Conservation (phyloP, 139 green algal genomes). For the Dunaliella primolecta region DNA sequence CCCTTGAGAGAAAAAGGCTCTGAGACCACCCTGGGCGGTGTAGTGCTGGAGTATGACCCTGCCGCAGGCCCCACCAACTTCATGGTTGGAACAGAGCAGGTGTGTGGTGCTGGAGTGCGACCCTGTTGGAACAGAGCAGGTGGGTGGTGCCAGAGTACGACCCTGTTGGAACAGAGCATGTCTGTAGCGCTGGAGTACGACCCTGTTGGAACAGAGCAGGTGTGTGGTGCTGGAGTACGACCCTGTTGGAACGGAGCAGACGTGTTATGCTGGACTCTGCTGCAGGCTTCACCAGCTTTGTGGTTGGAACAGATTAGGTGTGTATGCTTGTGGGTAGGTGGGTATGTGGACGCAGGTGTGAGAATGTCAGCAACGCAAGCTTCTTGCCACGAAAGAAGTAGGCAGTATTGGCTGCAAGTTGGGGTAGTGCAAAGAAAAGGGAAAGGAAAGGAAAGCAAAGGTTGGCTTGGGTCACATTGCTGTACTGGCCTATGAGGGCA, state of each 20-base stretch:
- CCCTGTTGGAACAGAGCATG: conserved; percentile 81
- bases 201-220: too few relatives aligned
- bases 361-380: background rate
- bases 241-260: too few relatives aligned
- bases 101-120: background rate
- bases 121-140: conserved; percentile 86
- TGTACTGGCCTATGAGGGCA: too few relatives aligned
- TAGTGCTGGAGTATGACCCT: conserved; percentile 80
- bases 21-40: conserved; percentile 62
- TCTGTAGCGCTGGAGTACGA: background rate
- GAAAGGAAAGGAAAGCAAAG: too few relatives aligned
- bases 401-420: too few relatives aligned
- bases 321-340: background rate
- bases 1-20: conserved; percentile 69
- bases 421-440: too few relatives aligned
- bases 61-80: conserved; percentile 90
- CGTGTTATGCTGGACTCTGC: too few relatives aligned
- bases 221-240: conserved; percentile 81
- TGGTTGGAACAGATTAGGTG: conserved; percentile 83
- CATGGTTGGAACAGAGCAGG: conserved; percentile 89
- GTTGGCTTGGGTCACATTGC: too few relatives aligned
- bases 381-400: too few relatives aligned
- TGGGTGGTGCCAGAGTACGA: conserved; percentile 80
- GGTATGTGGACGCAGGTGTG: background rate
- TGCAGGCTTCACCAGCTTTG: conserved; percentile 91